These are phyloP conservation scores for Colletotrichum somersetense DNA, from an alignment of 2,329 filamentous ascomycete genomes.

Conservation along the genomic window DNA sequence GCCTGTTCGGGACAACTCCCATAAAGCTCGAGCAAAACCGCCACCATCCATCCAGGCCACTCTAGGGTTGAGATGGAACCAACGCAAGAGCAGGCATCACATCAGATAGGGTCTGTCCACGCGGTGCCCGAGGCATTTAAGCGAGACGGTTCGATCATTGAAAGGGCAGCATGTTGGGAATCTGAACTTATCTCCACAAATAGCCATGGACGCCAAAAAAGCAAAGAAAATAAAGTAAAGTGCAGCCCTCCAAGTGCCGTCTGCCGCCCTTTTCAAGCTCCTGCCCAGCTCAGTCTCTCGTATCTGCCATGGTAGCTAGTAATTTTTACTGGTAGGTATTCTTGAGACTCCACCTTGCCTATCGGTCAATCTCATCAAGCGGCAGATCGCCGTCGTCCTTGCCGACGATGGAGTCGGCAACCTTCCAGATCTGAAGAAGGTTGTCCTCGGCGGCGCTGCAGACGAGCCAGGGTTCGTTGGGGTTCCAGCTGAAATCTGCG, in stretches of 20 bases:
- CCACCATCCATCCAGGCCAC: not conserved
- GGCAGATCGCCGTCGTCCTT: conserved; percentile 82
- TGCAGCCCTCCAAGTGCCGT: conserved; percentile 17
- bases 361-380: conserved; percentile 80
- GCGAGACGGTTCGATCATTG: not conserved
- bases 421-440: conserved; percentile 93
- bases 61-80: not conserved
- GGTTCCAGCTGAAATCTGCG: conserved; percentile 98
- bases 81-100: not conserved
- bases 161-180: conserved; percentile 34
- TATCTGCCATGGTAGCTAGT: conserved; percentile 22
- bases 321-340: conserved; percentile 18
- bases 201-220: conserved; percentile 37
- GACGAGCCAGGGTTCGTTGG: conserved; percentile 95
- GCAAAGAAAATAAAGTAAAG: conserved; percentile 32
- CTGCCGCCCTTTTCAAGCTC: conserved; percentile 21
- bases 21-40: not conserved
- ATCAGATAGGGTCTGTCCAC: not conserved
- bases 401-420: conserved; percentile 83
- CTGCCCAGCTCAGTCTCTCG: not conserved
- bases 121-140: too few relatives aligned
- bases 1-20: not conserved
- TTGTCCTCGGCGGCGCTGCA: conserved; percentile 98
- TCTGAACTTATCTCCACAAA: conserved; percentile 40
- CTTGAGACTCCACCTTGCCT: conserved; percentile 45